Evolutionary conservation across 495 filamentous ascomycete genomes (phyloP).

Genomic region (Hypomontagnella monticulosa): DNA sequence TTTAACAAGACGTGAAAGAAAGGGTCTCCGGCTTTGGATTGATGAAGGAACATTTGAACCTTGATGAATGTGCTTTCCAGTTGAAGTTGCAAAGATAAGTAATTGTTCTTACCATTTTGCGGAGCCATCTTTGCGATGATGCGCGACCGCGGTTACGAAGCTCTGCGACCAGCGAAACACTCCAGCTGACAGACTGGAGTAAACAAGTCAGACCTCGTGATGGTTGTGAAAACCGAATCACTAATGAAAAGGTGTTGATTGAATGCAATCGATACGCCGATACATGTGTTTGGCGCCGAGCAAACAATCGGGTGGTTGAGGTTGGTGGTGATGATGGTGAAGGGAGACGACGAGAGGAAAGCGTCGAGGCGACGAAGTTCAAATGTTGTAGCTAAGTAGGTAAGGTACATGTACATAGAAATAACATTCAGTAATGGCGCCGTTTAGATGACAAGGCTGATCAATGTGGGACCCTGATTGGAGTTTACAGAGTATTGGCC

Average conservation of each 20-base stretch:
- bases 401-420: too few relatives aligned
- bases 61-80: neutral
- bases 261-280: too few relatives aligned
- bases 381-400: conserved; percentile 17
- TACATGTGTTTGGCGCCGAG: too few relatives aligned
- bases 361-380: conserved; percentile 6
- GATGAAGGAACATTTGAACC: neutral
- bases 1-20: too few relatives aligned
- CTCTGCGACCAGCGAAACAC: neutral
- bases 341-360: neutral
- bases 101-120: conserved; percentile 40
- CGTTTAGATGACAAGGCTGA: conserved; percentile 1
- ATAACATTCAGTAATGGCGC: too few relatives aligned
- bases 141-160: conserved; percentile 5
- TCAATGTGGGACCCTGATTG: neutral
- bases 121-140: conserved; percentile 39
- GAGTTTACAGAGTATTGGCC: neutral
- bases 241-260: too few relatives aligned
- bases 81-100: conserved; percentile 1
- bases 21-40: neutral
- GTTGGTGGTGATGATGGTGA: conserved; percentile 7
- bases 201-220: too few relatives aligned
- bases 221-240: too few relatives aligned
- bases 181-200: neutral
- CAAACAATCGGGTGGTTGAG: neutral